These are phyloP conservation scores for Neurospora sp. DNA, from an alignment of 2,329 filamentous ascomycete genomes.

Conservation along the genomic window DNA sequence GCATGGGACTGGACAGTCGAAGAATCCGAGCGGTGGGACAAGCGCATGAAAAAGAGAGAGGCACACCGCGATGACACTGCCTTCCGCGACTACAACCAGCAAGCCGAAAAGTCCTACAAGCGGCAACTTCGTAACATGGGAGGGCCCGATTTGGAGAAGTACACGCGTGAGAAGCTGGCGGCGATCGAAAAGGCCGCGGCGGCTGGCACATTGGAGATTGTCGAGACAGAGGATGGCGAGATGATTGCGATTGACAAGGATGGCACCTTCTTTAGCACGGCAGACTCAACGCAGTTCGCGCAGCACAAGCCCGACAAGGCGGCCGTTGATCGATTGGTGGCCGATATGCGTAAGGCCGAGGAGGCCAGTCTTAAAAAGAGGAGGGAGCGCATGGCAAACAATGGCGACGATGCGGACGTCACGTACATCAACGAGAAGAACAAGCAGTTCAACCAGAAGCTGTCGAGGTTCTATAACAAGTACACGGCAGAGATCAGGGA, in stretches of 20 bases:
- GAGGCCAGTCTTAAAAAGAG: constrained; percentile 79
- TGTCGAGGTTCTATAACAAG: constrained; percentile 94
- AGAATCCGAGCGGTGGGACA: constrained; percentile 90
- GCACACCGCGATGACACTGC: constrained; percentile 74
- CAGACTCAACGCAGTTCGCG: constrained; percentile 70
- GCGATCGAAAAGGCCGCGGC: constrained; percentile 79
- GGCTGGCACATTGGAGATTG: constrained; percentile 78
- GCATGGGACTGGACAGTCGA: constrained; percentile 99
- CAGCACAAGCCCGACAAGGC: constrained; percentile 82
- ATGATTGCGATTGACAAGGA: constrained; percentile 88
- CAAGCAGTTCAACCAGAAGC: constrained; percentile 99
- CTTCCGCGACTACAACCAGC: constrained; percentile 80
- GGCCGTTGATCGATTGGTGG: constrained; percentile 78
- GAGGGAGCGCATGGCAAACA: constrained; percentile 64
- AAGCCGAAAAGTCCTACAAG: constrained; percentile 90
- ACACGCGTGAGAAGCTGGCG: constrained; percentile 76
- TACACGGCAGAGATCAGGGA: constrained; percentile 96
- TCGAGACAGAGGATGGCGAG: constrained; percentile 92
- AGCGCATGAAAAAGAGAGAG: constrained; percentile 76
- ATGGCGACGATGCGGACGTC: constrained; percentile 75
- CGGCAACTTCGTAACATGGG: constrained; percentile 71
- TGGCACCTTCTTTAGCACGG: constrained; percentile 83
- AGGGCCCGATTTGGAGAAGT: constrained; percentile 68
- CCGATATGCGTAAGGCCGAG: constrained; percentile 80
- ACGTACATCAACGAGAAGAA: constrained; percentile 99